A percentile compares a stretch with the other conserved stretches of the same genome.
phyloP scores from a whole-genome alignment of 495 filamentous ascomycete species.

The Neurospora cerealis region DNA sequence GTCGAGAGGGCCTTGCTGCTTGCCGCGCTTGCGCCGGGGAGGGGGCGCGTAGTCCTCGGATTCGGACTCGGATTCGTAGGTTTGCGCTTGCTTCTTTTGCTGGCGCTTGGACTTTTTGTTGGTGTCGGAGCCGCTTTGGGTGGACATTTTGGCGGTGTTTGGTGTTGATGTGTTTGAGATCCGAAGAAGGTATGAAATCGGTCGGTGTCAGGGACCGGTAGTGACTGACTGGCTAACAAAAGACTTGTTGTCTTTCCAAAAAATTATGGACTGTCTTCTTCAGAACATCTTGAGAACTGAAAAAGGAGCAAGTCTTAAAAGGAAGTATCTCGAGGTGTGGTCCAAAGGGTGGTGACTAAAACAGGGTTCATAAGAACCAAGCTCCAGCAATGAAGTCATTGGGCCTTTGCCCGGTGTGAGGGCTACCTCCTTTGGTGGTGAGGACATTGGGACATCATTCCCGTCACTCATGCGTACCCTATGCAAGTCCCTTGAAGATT shows the following conservation, averaged over 20 bases:
- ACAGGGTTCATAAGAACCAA: slow-evolving; percentile 9
- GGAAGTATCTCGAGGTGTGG: neutral
- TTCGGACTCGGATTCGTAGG: slow-evolving; percentile 33
- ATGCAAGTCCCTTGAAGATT: neutral
- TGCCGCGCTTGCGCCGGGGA: slow-evolving; percentile 26
- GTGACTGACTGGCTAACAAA: neutral
- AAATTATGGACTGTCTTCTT: neutral
- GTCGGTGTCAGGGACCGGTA: neutral
- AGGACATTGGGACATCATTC: neutral
- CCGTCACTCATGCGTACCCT: neutral
- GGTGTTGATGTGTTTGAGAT: neutral
- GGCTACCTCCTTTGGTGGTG: neutral
- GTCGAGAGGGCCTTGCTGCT: slow-evolving; percentile 43
- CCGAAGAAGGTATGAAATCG: too few species aligned
- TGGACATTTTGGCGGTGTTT: slow-evolving; percentile 19
- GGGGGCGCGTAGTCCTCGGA: slow-evolving; percentile 25
- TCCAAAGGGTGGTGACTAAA: slow-evolving; percentile 4
- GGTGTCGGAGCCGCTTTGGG: slow-evolving; percentile 23
- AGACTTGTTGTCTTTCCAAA: neutral
- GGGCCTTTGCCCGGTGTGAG: neutral
- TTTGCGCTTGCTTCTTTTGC: slow-evolving; percentile 20
- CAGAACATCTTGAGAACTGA: slow-evolving; percentile 1
- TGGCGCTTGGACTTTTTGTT: slow-evolving; percentile 20
- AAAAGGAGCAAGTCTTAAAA: slow-evolving; percentile 5
- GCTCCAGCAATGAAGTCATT: slow-evolving; percentile 18